Percentiles rank a stretch among this genome's conserved stretches.
Evolutionary conservation across 129 eudicot species (phyloP).

Genomic region (Ambrosia artemisiifolia): DNA sequence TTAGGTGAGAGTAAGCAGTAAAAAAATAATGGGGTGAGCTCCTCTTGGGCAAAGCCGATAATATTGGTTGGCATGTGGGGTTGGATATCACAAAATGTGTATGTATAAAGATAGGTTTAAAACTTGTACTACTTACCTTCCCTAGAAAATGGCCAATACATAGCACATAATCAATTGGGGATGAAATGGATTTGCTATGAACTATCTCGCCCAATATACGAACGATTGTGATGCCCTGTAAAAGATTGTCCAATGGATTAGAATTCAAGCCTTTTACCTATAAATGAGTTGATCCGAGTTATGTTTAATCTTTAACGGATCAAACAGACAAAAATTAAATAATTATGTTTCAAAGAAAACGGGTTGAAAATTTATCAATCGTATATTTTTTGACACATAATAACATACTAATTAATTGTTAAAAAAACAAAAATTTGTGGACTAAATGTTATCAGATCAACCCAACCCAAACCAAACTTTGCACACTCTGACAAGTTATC

Average conservation of each 20-base stretch:
- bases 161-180: constrained; percentile 74
- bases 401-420: background rate
- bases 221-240: constrained; percentile 88
- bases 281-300: background rate
- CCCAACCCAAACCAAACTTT: background rate
- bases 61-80: too few species aligned
- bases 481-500: too few species aligned
- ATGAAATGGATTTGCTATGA: constrained; percentile 65
- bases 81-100: background rate
- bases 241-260: constrained; percentile 3
- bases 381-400: too few species aligned
- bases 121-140: constrained; percentile 17
- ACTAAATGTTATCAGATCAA: background rate
- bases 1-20: too few species aligned
- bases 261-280: background rate
- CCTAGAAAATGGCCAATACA: constrained; percentile 78
- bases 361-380: background rate
- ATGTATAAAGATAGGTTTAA: background rate
- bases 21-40: too few species aligned
- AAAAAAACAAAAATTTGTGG: background rate
- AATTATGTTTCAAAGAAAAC: background rate
- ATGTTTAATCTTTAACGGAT: background rate
- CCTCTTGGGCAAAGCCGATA: too few species aligned
- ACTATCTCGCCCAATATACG: constrained; percentile 83
- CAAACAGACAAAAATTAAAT: background rate